Conservation (phyloP, 106 monocot species). For the Dendrobium nobile region DNA sequence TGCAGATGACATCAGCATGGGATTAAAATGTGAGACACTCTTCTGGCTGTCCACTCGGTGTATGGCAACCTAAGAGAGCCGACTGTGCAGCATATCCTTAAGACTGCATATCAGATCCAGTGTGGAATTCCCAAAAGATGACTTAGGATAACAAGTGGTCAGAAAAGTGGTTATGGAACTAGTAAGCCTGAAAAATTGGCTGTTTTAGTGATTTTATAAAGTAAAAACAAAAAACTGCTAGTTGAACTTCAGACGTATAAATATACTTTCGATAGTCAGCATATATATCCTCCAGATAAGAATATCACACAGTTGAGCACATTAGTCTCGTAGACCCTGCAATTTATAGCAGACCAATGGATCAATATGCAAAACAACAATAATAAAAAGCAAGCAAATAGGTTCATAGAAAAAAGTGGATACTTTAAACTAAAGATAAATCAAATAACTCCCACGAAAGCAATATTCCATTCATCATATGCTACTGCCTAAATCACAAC, state of each 20-base stretch:
- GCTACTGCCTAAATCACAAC: not conserved
- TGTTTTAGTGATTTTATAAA: not conserved
- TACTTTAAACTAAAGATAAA: not conserved
- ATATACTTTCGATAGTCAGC: conserved; percentile 51
- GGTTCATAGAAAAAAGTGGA: not conserved
- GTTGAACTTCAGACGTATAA: conserved; percentile 28
- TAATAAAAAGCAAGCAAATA: not conserved
- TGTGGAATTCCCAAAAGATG: not conserved
- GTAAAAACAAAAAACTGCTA: conserved; percentile 1
- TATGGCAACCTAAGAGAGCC: not conserved
- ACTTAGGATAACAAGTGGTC: not conserved
- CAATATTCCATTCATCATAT: not conserved
- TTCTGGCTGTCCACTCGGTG: not conserved
- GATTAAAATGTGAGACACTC: conserved; percentile 1
- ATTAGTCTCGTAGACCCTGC: conserved; percentile 72
- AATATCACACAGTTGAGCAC: conserved; percentile 62
- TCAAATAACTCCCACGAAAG: not conserved
- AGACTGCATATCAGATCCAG: not conserved
- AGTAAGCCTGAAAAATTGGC: not conserved
- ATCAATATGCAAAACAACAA: conserved; percentile 39
- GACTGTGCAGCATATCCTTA: not conserved
- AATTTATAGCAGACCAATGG: conserved; percentile 66
- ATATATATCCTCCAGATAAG: conserved; percentile 72
- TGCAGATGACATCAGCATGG: not conserved
- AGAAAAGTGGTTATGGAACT: not conserved